Evolutionary conservation across 495 filamentous ascomycete genomes (phyloP).

Genomic region (Friedmanniomyces endolithicus): DNA sequence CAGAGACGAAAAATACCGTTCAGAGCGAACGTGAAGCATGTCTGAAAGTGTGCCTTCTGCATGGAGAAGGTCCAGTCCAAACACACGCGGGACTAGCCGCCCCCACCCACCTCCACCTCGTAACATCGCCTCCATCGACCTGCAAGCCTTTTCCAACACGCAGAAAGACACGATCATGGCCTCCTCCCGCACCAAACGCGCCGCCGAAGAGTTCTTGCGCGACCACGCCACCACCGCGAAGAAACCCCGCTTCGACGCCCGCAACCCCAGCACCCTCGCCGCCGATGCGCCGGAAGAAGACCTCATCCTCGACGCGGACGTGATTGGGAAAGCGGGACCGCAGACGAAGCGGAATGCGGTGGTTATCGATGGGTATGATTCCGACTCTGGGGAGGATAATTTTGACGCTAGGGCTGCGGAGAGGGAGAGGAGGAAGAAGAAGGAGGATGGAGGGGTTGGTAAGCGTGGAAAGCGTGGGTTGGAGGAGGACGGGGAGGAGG

Average conservation of each 20-base stretch:
- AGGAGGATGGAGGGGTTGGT: slow-evolving; percentile 18
- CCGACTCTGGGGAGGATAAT: slow-evolving; percentile 84
- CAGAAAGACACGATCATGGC: background rate
- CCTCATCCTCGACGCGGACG: slow-evolving; percentile 74
- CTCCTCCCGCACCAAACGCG: slow-evolving; percentile 64
- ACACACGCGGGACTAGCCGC: too few relatives aligned
- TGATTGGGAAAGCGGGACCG: slow-evolving; percentile 69
- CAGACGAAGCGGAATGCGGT: slow-evolving; percentile 80
- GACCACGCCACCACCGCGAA: slow-evolving; percentile 48
- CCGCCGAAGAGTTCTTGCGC: slow-evolving; percentile 65
- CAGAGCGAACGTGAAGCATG: too few relatives aligned
- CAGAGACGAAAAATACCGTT: too few relatives aligned
- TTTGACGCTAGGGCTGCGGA: slow-evolving; percentile 56
- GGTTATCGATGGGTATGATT: slow-evolving; percentile 93
- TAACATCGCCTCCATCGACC: too few relatives aligned
- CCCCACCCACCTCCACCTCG: too few relatives aligned
- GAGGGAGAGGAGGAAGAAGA: slow-evolving; percentile 29
- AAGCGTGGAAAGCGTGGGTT: slow-evolving; percentile 29
- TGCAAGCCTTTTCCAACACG: too few relatives aligned
- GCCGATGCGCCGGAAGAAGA: slow-evolving; percentile 68
- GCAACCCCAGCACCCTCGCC: slow-evolving; percentile 83
- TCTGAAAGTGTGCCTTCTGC: too few relatives aligned
- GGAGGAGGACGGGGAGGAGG: slow-evolving; percentile 58
- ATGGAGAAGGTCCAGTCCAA: background rate
- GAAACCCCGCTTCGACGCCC: slow-evolving; percentile 86